A percentile compares a stretch with the other conserved stretches of the same genome.
phyloP scores from a whole-genome alignment of 1,139 yeast species.

The Candida sp. region DNA sequence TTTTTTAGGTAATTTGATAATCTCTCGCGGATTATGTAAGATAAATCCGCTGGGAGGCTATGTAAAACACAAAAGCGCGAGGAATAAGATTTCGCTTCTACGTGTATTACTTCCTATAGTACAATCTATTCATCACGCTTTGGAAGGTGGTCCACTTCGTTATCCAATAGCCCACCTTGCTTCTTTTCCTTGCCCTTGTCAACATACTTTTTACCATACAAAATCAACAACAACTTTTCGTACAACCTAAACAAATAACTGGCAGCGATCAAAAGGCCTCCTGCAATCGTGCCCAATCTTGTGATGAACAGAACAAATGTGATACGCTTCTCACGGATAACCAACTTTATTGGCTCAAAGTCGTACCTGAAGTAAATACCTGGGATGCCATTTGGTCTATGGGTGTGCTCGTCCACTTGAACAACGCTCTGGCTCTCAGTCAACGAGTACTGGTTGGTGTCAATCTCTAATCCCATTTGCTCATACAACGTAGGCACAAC shows the following conservation, averaged over 20 bases:
- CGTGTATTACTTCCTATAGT: neutral
- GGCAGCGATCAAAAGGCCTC: conserved; percentile 67
- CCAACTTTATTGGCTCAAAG: conserved; percentile 83
- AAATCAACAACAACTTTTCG: conserved; percentile 46
- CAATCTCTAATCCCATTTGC: conserved; percentile 71
- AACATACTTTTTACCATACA: conserved; percentile 56
- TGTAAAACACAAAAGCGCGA: too few species aligned
- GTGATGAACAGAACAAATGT: conserved; percentile 81
- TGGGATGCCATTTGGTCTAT: conserved; percentile 51
- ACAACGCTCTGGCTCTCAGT: conserved; percentile 51
- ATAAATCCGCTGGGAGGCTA: too few species aligned
- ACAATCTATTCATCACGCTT: conserved; percentile 1
- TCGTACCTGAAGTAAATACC: conserved; percentile 87
- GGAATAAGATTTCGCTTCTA: neutral
- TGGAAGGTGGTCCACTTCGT: conserved; percentile 1
- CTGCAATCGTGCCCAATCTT: conserved; percentile 78
- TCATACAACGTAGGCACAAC: conserved; percentile 86
- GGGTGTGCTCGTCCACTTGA: conserved; percentile 23
- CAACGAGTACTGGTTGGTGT: conserved; percentile 88
- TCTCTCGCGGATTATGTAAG: too few species aligned
- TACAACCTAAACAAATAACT: conserved; percentile 48
- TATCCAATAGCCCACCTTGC: conserved; percentile 34
- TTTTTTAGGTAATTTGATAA: too few species aligned
- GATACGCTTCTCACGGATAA: conserved; percentile 71
- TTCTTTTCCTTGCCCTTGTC: conserved; percentile 60